Evolutionary conservation across 257 asterid genomes (phyloP), one percentile per base, ranked within the genome.

Genomic region (Rubia yunnanensis): DNA sequence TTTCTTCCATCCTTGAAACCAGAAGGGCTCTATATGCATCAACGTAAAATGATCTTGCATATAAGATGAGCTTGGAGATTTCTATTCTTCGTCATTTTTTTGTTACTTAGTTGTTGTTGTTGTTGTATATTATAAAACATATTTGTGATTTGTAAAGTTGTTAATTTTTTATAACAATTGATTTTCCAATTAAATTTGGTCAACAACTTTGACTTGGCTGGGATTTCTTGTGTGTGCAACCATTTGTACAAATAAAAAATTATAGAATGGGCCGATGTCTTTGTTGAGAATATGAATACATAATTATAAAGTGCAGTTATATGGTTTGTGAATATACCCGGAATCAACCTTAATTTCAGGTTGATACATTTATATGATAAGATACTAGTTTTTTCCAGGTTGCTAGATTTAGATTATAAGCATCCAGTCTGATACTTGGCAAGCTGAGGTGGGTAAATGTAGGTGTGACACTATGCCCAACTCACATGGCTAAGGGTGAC

Each of bases 1-100:
- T 92, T 65, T 86, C 99, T 8, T 70, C 91, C 67, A 76, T 87
- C 67, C 81, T 89, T 74, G 96, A 89, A 72, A 79, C 94, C 50
- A 77, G 85, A 68, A 84, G 88, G 70, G 96, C 97, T 73, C 87
- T 76, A 36, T 84, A 83, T 77, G 72, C 88, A 14, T 74, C 88
- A 55, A 72, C 85, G 9, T 73, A 89, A 60, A 82, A 65, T 75
- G 96, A 92, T 64, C 82, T 79, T 31, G 64, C 92, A 82, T 87
- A 97, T 89, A 52, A 50, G 71, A 48, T n/a, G 54, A 24, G 22
- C 28, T 14, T 32, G 6, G 36, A 32, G 36, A 32, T 32, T 32
- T 6, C 36, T 32, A 3, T 50, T 39, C 22, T 30, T 11, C 15
- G 5, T 34, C 34, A 9, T n/a, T 9, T 23, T n/a, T 13, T 31